Evolutionary conservation across 192 early-diverging fungal species (phyloP), one percentile per base, ranked within the genome.

Genomic region (Jimgerdemannia flammicorona): DNA sequence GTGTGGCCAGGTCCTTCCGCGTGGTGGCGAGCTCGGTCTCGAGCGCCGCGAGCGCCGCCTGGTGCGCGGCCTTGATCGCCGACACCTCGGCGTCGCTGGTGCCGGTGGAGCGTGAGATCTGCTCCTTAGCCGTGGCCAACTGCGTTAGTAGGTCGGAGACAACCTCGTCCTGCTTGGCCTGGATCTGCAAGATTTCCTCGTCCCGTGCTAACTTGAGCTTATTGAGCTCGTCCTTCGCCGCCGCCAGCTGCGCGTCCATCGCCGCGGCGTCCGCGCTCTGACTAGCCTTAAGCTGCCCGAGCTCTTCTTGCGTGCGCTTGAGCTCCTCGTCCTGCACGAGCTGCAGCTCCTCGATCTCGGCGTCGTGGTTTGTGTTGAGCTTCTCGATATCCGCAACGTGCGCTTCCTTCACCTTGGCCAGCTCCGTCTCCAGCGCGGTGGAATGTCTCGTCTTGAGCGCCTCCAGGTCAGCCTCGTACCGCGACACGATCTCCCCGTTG

Each of bases 371-470:
- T 8, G 64, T 75, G 39, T 70, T 76, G 63, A 78, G 68, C 40
- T 79, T 79, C 70, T 77, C 41, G 3, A 77, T 70, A 10, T 83
- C 78, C 14, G 67, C 54, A 20, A 72, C 82, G 72, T 79, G 79
- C 3, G 80, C 79, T 44, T 70, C 64, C 67, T 81, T 76, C 67
- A 80, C 80, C 68, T 80, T 65, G 20, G 77, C 79, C 7, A 83
- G 75, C 11, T 75, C 79, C 63, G 43, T 77, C 59, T 83, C 77
- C 42, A 78, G 73, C 44, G 76, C 74, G 3, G 78, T 77, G 20
- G 73, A 70, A 17, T 74, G 77, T 70, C 76, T 74, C 43, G 67
- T 72, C 72, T 78, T 72, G 19, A 81, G 64, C 41, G 76, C 76
- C 9, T 71, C 71, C 19, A 81, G 74, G 4, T 77, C 69, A 40